Percentiles rank a stretch among this genome's conserved stretches.
These are phyloP conservation scores for Neurospora africana DNA, from an alignment of 495 filamentous ascomycete species.

Conservation along the genomic window DNA sequence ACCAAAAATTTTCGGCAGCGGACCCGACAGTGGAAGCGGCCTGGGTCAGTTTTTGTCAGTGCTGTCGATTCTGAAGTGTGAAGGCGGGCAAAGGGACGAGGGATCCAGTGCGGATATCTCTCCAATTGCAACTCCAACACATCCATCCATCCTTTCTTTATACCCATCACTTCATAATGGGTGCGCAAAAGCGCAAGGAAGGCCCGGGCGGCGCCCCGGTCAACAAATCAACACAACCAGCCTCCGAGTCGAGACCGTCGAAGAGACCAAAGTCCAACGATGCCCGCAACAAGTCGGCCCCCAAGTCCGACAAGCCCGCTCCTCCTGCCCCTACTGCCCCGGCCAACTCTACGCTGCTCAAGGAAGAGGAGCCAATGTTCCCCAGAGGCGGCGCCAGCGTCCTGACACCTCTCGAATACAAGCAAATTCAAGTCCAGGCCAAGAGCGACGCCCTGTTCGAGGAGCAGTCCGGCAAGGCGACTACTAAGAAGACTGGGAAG, in stretches of 20 bases:
- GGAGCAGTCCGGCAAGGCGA: conserved; percentile 45
- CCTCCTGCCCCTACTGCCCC: conserved; percentile 1
- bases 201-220: conserved; percentile 29
- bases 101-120: conserved; percentile 5
- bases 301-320: conserved; percentile 19
- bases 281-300: conserved; percentile 8
- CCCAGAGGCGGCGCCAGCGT: conserved; percentile 87
- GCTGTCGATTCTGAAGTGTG: conserved; percentile 5
- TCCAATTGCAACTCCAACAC: conserved; percentile 12
- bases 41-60: conserved; percentile 9
- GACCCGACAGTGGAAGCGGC: not conserved
- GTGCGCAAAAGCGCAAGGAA: conserved; percentile 38
- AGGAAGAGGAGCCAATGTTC: conserved; percentile 78
- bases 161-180: conserved; percentile 19
- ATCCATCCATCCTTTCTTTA: not conserved
- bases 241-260: conserved; percentile 27
- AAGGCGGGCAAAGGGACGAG: conserved; percentile 9
- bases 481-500: conserved; percentile 34
- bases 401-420: conserved; percentile 86
- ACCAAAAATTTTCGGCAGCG: conserved; percentile 19
- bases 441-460: conserved; percentile 90
- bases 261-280: conserved; percentile 35
- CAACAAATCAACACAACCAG: conserved; percentile 24
- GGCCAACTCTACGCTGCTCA: conserved; percentile 26
- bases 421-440: conserved; percentile 91